Base-by-base conservation (phyloP, 2,329 filamentous ascomycete genomes). In the Fusarium sp. region DNA sequence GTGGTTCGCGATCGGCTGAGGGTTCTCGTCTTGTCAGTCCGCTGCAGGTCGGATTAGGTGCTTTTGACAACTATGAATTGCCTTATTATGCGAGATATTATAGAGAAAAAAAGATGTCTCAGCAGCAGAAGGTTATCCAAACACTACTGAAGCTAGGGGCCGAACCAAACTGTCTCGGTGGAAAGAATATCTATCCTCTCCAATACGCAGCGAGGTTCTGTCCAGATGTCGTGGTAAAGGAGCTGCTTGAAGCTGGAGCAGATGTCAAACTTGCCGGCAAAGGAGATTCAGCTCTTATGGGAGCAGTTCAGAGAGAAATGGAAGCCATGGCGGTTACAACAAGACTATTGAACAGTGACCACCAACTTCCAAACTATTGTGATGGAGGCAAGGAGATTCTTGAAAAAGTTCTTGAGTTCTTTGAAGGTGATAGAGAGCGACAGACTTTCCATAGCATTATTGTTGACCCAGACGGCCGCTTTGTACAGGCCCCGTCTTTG, bases 231-330 rank as follows among this genome's bases (percentile, higher is more conserved):
- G 47, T 58, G 4, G 29, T 62, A 6, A 55, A 52, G 3, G 42
- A 45, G 39, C 49, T 71, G 15, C 54, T 66, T 18, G 61, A 59
- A 25, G 68, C 56, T 25, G 62, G 65, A 12, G 61, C 39, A 29
- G 47, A 71, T 49, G 38, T 56, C 25, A 62, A 56, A 5, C n/a
- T 47, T 3, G 9, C 33, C 7, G 22, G n/a, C 2, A 9, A 35
- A 11, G 52, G 39, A 12, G 44, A 36, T 13, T 22, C 53, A 4
- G 36, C 46, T 25, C 22, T 59, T 4, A 18, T 17, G 14, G 13
- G 29, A 6, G 13, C 45, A 18, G 17, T 41, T 10, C 17, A 27
- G 20, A 42, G 56, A 42, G 56, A 59, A 39, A 54, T 41, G 46
- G 46, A 59, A 54, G 22, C 46, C 5, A 27, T 59, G 10, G 6